Base-by-base conservation (phyloP, 2,329 filamentous ascomycete genomes). In the Neonectria neomacrospora region DNA sequence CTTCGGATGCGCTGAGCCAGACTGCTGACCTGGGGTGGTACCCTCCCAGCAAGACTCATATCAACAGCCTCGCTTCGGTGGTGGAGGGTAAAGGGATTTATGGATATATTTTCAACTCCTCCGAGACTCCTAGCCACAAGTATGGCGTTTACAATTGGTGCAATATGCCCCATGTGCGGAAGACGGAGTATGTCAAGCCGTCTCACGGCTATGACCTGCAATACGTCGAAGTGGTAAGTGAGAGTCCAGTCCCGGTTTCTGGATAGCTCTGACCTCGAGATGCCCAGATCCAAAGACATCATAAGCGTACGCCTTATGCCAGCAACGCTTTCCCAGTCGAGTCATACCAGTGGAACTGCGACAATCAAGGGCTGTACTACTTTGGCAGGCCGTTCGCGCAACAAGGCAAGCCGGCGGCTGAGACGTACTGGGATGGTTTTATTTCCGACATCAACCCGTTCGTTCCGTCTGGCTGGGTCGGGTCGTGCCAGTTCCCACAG, bases 101-200 rank as follows among this genome's bases (percentile, higher is more conserved):
- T 75, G 91, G 90, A 2, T 94, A 93, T 74, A 83, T 92, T 18
- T 96, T 90, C 79, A 88, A 93, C 72, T 84, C 85, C 34, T 92
- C 90, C 1, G 68, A 79, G 1, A 85, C 86, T 0, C 86, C 91
- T 0, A 79, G 82, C 57, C 73, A 77, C 1, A 69, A 81, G 39
- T 90, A 91, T 77, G 87, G 88, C 6, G 83, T 80, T 1, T 94
- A 94, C 78, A 93, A 95, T 76, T 95, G 85, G 84, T 96, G 92
- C 78, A 94, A 96, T 73, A 96, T 96, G 91, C 92, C 93, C 1
- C 93, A 95, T 78, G 90, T 92, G n/a, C 85, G 91, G 32, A 79
- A 76, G 22, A 77, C 78, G 14, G 90, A 92, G 71, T 96, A 96
- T 73, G 76, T 83, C 14, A 82, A 78, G 64, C 80, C 85, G 0